These are phyloP conservation scores for Boechera divaricarpa DNA, from an alignment of 345 rosid genomes.

Conservation along the genomic window DNA sequence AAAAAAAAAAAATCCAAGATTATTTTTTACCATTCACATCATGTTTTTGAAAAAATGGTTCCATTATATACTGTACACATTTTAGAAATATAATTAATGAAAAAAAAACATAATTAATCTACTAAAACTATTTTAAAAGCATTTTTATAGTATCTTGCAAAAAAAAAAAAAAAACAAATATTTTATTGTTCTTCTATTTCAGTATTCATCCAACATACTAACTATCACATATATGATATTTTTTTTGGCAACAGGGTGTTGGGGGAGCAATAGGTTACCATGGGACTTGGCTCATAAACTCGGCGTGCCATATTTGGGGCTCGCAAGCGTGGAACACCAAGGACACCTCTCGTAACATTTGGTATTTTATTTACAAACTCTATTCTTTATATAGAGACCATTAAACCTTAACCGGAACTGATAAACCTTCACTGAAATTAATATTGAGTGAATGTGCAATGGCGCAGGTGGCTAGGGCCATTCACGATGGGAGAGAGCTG, in stretches of 20 bases:
- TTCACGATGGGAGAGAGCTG: slow-evolving; percentile 90
- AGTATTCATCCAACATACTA: background rate
- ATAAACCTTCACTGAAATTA: background rate
- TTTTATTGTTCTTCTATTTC: background rate
- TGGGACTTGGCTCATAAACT: slow-evolving; percentile 82
- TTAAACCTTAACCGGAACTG: background rate
- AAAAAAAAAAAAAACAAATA: too few relatives aligned
- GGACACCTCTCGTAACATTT: slow-evolving; percentile 79
- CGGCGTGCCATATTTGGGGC: slow-evolving; percentile 93
- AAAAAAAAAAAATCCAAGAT: too few relatives aligned
- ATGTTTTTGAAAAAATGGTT: background rate
- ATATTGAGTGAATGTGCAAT: background rate
- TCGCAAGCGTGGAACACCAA: slow-evolving; percentile 78
- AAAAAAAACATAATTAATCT: background rate
- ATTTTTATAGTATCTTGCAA: background rate
- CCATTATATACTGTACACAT: background rate
- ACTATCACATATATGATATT: background rate
- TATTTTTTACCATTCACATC: background rate
- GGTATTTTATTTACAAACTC: slow-evolving; percentile 48
- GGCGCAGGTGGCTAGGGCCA: slow-evolving; percentile 77
- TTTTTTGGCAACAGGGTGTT: slow-evolving; percentile 56
- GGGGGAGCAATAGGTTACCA: slow-evolving; percentile 64
- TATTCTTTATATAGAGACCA: background rate
- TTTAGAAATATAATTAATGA: background rate
- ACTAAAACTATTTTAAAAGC: background rate